phyloP scores from a whole-genome alignment of 192 early-diverging fungal species.

The Mortierella antarctica region DNA sequence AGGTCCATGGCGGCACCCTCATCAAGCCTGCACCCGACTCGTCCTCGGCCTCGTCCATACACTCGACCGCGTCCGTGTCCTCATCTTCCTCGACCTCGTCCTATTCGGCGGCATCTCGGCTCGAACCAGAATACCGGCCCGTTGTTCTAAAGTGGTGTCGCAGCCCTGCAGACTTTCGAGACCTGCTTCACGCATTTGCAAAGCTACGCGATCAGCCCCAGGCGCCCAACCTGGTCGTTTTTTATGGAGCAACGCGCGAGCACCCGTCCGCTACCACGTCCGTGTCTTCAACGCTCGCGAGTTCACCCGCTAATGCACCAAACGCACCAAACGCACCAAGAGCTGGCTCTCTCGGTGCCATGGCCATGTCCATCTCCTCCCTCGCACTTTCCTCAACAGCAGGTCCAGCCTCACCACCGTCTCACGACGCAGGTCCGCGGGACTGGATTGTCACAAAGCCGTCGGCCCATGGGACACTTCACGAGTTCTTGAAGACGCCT shows the following conservation, averaged over 20 bases:
- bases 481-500: slow-evolving; percentile 44
- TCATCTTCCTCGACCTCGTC: slow-evolving; percentile 16
- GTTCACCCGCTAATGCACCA: slow-evolving; percentile 15
- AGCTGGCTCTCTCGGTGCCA: slow-evolving; percentile 19
- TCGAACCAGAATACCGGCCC: slow-evolving; percentile 38
- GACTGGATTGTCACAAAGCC: slow-evolving; percentile 55
- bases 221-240: slow-evolving; percentile 39
- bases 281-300: slow-evolving; percentile 1
- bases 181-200: slow-evolving; percentile 36
- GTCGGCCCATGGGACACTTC: slow-evolving; percentile 44
- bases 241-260: slow-evolving; percentile 48
- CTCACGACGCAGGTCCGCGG: slow-evolving; percentile 3
- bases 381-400: slow-evolving; percentile 32
- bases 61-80: slow-evolving; percentile 26
- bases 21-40: slow-evolving; percentile 25
- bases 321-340: not conserved
- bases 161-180: slow-evolving; percentile 47
- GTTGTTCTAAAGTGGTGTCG: slow-evolving; percentile 49
- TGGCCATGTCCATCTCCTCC: slow-evolving; percentile 27
- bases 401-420: slow-evolving; percentile 2
- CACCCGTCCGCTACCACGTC: slow-evolving; percentile 29
- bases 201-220: slow-evolving; percentile 38
- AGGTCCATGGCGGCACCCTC: slow-evolving; percentile 45
- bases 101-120: not conserved
- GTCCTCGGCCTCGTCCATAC: slow-evolving; percentile 17